phyloP scores from a whole-genome alignment of 1,284 basidiomycete genomes.

The Pisolithus thermaeus region DNA sequence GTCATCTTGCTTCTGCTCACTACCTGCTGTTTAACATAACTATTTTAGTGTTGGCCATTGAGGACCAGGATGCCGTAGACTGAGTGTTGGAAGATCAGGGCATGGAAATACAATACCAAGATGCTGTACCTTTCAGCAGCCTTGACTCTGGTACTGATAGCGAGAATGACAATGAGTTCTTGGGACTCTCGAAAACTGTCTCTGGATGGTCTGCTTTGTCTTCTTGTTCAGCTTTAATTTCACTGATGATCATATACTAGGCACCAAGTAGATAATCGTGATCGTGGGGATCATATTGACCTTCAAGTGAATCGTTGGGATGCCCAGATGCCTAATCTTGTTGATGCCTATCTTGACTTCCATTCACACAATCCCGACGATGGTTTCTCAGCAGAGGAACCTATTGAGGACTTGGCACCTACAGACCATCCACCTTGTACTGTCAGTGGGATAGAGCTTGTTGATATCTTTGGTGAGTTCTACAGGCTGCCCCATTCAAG shows the following conservation, averaged over 20 bases:
- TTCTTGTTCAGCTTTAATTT: not conserved
- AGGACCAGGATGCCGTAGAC: not conserved
- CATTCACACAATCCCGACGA: not conserved
- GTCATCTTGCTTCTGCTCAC: not conserved
- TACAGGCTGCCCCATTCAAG: too few species aligned
- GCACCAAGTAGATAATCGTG: not conserved
- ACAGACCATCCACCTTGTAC: not conserved
- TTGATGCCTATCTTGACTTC: not conserved
- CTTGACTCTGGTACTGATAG: not conserved
- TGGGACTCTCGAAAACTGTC: not conserved
- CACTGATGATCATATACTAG: not conserved
- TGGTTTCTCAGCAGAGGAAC: not conserved
- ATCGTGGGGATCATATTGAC: not conserved
- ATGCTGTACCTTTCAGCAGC: not conserved
- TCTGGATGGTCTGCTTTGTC: not conserved
- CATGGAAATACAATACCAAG: not conserved
- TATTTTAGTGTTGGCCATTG: not conserved
- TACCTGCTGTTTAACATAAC: not conserved
- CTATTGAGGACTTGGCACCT: not conserved
- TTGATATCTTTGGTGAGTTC: too few species aligned
- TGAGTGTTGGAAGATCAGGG: not conserved
- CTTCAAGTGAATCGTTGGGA: not conserved
- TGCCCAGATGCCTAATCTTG: not conserved
- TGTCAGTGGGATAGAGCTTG: not conserved
- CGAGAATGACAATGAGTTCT: not conserved